A percentile compares a stretch with the other conserved stretches of the same genome.
These are phyloP conservation scores for Phytophthora fragariae DNA, from an alignment of 352 stramenopile species.

Conservation along the genomic window DNA sequence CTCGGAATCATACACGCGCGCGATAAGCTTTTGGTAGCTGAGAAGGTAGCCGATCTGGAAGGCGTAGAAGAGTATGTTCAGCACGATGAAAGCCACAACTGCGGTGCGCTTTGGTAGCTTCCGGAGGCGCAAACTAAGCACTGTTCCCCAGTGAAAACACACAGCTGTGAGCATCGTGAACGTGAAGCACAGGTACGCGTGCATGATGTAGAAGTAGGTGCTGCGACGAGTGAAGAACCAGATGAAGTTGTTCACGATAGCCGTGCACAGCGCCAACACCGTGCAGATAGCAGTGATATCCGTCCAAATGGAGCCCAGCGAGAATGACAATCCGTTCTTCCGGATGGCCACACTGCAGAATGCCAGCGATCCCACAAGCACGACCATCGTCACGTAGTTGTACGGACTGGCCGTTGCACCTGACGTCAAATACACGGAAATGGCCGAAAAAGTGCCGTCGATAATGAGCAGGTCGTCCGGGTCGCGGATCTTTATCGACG, in stretches of 20 bases:
- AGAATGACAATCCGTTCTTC: conserved; percentile 86
- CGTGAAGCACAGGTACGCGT: conserved; percentile 82
- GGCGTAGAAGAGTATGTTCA: conserved; percentile 84
- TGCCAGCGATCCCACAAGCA: conserved; percentile 80
- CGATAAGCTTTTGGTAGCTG: conserved; percentile 72
- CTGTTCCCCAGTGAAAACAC: conserved; percentile 89
- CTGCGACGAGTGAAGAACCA: conserved; percentile 75
- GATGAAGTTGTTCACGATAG: conserved; percentile 88
- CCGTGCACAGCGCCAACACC: conserved; percentile 71
- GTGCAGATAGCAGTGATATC: conserved; percentile 89
- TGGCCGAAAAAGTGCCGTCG: conserved; percentile 68
- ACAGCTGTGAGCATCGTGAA: conserved; percentile 91
- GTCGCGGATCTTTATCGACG: conserved; percentile 64
- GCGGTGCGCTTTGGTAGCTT: conserved; percentile 78
- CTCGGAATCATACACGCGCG: conserved; percentile 77
- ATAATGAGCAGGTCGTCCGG: conserved; percentile 62
- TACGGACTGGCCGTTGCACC: conserved; percentile 80
- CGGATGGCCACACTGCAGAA: conserved; percentile 88
- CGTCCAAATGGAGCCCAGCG: conserved; percentile 86
- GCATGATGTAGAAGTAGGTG: conserved; percentile 87
- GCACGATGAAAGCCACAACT: conserved; percentile 64
- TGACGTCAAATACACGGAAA: conserved; percentile 73
- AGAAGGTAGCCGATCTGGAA: conserved; percentile 82
- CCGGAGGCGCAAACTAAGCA: conserved; percentile 80
- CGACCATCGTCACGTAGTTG: conserved; percentile 90